These are phyloP conservation scores for Boechera divaricarpa DNA, from an alignment of 345 rosid species.

Conservation along the genomic window DNA sequence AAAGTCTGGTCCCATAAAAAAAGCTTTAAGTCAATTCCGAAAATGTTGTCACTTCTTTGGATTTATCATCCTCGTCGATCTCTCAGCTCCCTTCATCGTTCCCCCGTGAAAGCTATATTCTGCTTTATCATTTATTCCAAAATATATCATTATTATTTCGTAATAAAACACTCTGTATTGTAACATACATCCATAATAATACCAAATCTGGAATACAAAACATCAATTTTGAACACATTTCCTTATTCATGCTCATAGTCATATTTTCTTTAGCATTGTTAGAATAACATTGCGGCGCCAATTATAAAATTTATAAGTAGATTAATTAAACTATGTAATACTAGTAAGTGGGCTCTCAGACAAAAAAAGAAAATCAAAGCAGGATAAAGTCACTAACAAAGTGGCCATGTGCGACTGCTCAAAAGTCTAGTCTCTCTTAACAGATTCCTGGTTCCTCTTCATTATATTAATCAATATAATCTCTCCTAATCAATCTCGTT, in stretches of 20 bases:
- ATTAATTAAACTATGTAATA: neutral
- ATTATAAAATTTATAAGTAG: conserved; percentile 4
- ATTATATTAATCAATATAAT: conserved; percentile 14
- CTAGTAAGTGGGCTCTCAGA: conserved; percentile 26
- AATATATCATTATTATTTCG: neutral
- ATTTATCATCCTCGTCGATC: conserved; percentile 66
- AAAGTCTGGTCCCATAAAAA: conserved; percentile 43
- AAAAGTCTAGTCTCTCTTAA: conserved; percentile 42
- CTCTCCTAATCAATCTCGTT: conserved; percentile 33
- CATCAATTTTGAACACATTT: neutral
- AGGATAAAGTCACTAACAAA: conserved; percentile 1
- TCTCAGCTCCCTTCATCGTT: conserved; percentile 58
- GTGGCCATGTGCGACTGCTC: conserved; percentile 46
- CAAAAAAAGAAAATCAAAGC: conserved; percentile 10
- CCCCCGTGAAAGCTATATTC: conserved; percentile 59
- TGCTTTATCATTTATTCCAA: conserved; percentile 37
- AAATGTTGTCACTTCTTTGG: conserved; percentile 41
- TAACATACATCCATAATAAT: neutral
- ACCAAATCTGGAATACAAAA: neutral
- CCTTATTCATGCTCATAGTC: conserved; percentile 3
- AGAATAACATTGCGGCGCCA: conserved; percentile 27
- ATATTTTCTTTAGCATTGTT: neutral
- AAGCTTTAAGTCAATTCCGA: conserved; percentile 39
- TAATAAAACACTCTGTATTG: neutral
- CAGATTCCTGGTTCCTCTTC: conserved; percentile 42